Evolutionary conservation across 345 rosid species (phyloP).

Genomic region (Alliaria petiolata): DNA sequence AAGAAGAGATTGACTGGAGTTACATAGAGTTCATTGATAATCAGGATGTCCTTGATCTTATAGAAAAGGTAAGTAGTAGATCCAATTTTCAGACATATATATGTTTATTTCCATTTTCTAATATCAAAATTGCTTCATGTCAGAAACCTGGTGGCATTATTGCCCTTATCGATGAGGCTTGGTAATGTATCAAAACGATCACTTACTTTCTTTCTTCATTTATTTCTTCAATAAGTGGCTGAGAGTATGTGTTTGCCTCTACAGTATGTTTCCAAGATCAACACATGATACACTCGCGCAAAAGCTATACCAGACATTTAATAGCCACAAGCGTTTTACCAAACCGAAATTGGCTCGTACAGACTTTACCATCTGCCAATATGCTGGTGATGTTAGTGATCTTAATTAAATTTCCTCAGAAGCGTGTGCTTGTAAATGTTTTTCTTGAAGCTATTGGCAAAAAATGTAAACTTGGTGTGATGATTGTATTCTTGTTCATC

Average conservation of each 20-base stretch:
- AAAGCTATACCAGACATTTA: conserved; percentile 93
- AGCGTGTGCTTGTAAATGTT: neutral
- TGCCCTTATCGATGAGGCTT: conserved; percentile 98
- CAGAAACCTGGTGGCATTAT: conserved; percentile 99
- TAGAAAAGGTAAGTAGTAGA: conserved; percentile 70
- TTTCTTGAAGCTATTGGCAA: conserved; percentile 2
- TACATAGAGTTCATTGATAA: conserved; percentile 95
- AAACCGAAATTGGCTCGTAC: conserved; percentile 92
- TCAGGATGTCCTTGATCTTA: conserved; percentile 91
- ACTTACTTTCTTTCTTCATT: neutral
- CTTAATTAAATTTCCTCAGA: conserved; percentile 22
- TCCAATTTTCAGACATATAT: neutral
- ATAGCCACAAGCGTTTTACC: conserved; percentile 74
- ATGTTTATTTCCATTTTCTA: conserved; percentile 15
- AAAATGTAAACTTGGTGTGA: neutral
- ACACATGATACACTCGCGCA: conserved; percentile 94
- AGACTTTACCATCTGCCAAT: conserved; percentile 92
- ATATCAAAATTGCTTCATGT: conserved; percentile 30
- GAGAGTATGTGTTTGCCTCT: conserved; percentile 33
- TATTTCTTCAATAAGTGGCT: conserved; percentile 9
- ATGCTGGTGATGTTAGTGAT: conserved; percentile 91
- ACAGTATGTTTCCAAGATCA: conserved; percentile 97
- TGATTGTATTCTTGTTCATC: conserved; percentile 6
- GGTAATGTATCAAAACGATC: conserved; percentile 45
- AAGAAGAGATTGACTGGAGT: conserved; percentile 97